phyloP scores from a whole-genome alignment of 345 rosid species.

The Melaleuca quinquenervia region DNA sequence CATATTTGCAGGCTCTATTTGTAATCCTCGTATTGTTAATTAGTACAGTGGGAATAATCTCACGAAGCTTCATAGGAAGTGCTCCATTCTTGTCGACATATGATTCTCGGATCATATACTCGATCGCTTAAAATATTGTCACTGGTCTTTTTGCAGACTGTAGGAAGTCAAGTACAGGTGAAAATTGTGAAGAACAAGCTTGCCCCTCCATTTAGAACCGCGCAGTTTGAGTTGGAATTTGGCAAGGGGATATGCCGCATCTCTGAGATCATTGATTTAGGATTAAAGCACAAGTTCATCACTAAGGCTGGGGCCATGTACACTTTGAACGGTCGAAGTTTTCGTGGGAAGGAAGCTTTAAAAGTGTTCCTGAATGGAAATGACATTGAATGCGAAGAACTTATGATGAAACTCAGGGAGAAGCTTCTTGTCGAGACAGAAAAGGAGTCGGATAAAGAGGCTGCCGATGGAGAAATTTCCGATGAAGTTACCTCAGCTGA shows the following conservation, averaged over 20 bases:
- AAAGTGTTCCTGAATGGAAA: conserved; percentile 46
- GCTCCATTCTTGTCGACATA: neutral
- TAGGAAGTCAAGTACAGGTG: conserved; percentile 65
- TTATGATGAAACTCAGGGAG: conserved; percentile 47
- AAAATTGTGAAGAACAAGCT: conserved; percentile 95
- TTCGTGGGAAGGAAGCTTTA: conserved; percentile 79
- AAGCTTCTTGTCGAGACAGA: conserved; percentile 29
- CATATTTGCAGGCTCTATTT: neutral
- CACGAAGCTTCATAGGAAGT: neutral
- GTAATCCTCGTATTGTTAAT: neutral
- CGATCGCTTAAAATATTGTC: neutral
- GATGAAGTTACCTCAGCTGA: conserved; percentile 6
- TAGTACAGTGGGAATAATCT: neutral
- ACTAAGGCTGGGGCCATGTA: conserved; percentile 39
- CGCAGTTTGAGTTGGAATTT: conserved; percentile 80
- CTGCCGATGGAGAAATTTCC: conserved; percentile 22
- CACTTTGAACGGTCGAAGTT: conserved; percentile 27
- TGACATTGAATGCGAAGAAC: conserved; percentile 43
- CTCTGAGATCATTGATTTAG: conserved; percentile 65
- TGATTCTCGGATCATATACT: neutral
- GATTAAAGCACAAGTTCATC: conserved; percentile 64
- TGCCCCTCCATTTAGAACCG: conserved; percentile 84
- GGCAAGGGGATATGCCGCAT: conserved; percentile 85
- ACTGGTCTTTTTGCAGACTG: conserved; percentile 30
- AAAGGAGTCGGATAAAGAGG: conserved; percentile 14